Evolutionary conservation across 1,139 yeast genomes (phyloP).

Genomic region (Suhomyces terraborum): DNA sequence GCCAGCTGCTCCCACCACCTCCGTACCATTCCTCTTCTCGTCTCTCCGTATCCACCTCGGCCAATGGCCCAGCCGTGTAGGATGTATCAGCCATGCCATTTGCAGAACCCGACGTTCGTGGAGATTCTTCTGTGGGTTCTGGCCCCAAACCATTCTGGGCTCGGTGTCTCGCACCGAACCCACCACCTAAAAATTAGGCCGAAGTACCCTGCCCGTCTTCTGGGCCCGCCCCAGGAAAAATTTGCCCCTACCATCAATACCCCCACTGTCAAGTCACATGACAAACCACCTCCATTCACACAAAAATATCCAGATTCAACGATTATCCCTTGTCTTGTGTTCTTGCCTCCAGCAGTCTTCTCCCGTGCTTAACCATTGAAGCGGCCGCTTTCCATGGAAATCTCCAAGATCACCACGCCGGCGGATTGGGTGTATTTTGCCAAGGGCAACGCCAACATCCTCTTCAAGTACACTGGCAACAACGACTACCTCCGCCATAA

Average conservation of each 20-base stretch:
- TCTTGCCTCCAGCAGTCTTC: not conserved
- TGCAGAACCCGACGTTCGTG: no score
- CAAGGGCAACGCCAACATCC: constrained; percentile 49
- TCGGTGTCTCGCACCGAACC: no score
- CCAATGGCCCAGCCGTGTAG: no score
- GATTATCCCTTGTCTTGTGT: not conserved
- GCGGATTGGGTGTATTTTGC: constrained; percentile 48
- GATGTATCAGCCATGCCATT: no score
- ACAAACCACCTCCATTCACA: not conserved
- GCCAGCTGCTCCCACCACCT: no score
- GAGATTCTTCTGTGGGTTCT: no score
- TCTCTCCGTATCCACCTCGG: no score
- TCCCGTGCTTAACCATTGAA: constrained; percentile 1
- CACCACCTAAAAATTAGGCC: no score
- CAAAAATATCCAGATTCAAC: not conserved
- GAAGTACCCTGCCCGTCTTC: not conserved
- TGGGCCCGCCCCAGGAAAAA: not conserved
- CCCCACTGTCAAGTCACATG: constrained; percentile 4
- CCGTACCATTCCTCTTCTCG: no score
- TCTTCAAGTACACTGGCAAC: constrained; percentile 42
- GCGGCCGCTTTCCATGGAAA: constrained; percentile 33
- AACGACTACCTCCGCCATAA: constrained; percentile 40
- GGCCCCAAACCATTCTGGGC: no score
- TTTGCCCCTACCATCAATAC: constrained; percentile 2
- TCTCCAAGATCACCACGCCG: constrained; percentile 43